A percentile compares a stretch with the other conserved stretches of the same genome.
Conservation (phyloP, 495 filamentous ascomycete species). For the Podospora conica region DNA sequence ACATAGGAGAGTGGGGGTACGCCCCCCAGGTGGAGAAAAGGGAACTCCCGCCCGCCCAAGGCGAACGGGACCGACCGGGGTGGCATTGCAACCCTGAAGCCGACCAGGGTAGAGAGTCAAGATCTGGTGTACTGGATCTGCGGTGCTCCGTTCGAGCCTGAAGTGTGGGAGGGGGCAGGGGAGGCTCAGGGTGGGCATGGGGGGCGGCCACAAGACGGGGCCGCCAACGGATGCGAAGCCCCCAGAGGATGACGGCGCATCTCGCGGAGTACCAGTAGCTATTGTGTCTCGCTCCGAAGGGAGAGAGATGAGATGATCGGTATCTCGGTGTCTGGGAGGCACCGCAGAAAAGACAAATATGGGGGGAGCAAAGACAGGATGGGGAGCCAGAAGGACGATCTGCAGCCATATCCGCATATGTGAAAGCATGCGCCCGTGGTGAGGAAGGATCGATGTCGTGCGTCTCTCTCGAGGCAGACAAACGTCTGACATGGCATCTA, state of each 20-base stretch:
- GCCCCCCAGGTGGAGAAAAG: neutral
- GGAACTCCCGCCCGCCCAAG: constrained; percentile 10
- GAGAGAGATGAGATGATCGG: neutral
- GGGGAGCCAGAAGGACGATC: neutral
- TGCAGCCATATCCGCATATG: neutral
- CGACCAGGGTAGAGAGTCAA: neutral
- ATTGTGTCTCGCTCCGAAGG: neutral
- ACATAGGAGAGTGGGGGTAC: constrained; percentile 9
- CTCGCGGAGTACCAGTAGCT: neutral
- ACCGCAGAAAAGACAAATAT: neutral
- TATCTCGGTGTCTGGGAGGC: constrained; percentile 1
- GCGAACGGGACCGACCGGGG: constrained; percentile 4
- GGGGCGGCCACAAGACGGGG: neutral
- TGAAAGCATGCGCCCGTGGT: neutral
- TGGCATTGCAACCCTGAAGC: neutral
- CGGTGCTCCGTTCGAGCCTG: neutral
- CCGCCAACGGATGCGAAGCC: neutral
- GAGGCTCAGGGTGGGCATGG: neutral
- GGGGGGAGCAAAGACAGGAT: neutral
- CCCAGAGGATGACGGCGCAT: neutral
- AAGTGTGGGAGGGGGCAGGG: neutral
- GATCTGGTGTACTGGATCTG: constrained; percentile 1
- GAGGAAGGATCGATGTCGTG: constrained; percentile 5
- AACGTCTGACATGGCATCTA: constrained; percentile 1
- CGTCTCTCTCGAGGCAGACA: constrained; percentile 1